Conservation (phyloP, 1,284 basidiomycete genomes). For the Coriolopsis trogii region DNA sequence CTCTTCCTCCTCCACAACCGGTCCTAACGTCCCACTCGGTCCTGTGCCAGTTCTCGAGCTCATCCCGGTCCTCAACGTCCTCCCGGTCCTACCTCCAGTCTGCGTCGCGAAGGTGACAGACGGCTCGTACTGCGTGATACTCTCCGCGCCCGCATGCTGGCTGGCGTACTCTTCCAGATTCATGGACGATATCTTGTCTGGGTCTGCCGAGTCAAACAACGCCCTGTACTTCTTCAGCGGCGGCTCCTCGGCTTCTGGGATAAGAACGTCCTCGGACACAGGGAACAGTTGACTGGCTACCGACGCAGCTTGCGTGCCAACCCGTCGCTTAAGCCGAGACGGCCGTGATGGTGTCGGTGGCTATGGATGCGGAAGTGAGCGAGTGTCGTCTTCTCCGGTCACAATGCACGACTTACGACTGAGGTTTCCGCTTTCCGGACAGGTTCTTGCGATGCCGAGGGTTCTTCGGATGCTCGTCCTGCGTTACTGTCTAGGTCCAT, state of each 20-base stretch:
- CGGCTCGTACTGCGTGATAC: slow-evolving; percentile 36
- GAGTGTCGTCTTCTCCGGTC: background rate
- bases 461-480: slow-evolving; percentile 7
- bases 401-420: slow-evolving; percentile 12
- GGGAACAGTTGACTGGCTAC: slow-evolving; percentile 19
- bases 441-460: background rate
- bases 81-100: slow-evolving; percentile 11
- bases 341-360: slow-evolving; percentile 29
- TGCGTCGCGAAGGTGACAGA: slow-evolving; percentile 6
- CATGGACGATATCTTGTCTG: slow-evolving; percentile 39
- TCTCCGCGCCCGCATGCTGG: slow-evolving; percentile 34
- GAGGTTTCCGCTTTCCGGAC: slow-evolving; percentile 3
- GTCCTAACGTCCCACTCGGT: slow-evolving; percentile 1
- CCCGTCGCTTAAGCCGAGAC: slow-evolving; percentile 44
- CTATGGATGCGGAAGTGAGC: background rate
- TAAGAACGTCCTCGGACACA: slow-evolving; percentile 25
- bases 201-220: slow-evolving; percentile 69
- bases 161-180: slow-evolving; percentile 26
- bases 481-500: slow-evolving; percentile 15
- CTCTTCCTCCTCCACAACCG: slow-evolving; percentile 26
- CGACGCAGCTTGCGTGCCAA: slow-evolving; percentile 28
- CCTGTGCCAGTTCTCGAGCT: too few species aligned
- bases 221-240: slow-evolving; percentile 70
- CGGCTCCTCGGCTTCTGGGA: slow-evolving; percentile 46
- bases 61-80: background rate